Evolutionary conservation across 2,329 filamentous ascomycete genomes (phyloP), one percentile per base, ranked within the genome.

Genomic region (Aspergillus niger): DNA sequence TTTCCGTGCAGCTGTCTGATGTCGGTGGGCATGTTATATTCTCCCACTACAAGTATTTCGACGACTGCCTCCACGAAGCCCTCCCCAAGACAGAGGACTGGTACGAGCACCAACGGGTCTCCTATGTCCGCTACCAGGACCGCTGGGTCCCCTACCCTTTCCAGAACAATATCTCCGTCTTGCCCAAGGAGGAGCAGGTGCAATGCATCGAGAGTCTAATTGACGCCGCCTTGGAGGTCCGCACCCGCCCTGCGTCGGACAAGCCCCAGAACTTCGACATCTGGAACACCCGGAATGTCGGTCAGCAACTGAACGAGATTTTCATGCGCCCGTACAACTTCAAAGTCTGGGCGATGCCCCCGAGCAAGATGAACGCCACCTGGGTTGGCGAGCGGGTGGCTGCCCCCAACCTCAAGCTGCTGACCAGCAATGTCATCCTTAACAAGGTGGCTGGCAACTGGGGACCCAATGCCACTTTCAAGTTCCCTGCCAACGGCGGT

Each of bases 291-390:
- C 89, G 95, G 82, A 95, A 95, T 72, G 82, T 86, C 71, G 94
- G 94, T 71, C 73, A 93, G 93, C 68, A 88, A 99, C 78, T 85
- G 20, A 20, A 20, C 20, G 2, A 20, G 20, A 20, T 94, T 71
- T 99, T 99, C 86, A 99, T 99, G 95, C 86, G 95, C 72, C 95
- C 95, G 57, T 99, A 99, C 86, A 99, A 99, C 87, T 99, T 89
- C 89, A 99, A 99, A 83, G 95, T 99, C 76, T 99, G 95, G 95
- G 95, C 95, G 64, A 94, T 98, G 71, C 95, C 95, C 61, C 97
- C 94, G 59, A 97, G 90, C 69, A 96, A 96, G 88, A 92, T 96
- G 85, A 72, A 6, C 26, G 20, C 20, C 20, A 47, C 89, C 77
- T 99, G 95, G 95, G 90, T 98, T 65, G 95, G 95, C 72, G 95